Base-by-base conservation (phyloP, 2,329 filamentous ascomycete species). In the Penicillium sp. region DNA sequence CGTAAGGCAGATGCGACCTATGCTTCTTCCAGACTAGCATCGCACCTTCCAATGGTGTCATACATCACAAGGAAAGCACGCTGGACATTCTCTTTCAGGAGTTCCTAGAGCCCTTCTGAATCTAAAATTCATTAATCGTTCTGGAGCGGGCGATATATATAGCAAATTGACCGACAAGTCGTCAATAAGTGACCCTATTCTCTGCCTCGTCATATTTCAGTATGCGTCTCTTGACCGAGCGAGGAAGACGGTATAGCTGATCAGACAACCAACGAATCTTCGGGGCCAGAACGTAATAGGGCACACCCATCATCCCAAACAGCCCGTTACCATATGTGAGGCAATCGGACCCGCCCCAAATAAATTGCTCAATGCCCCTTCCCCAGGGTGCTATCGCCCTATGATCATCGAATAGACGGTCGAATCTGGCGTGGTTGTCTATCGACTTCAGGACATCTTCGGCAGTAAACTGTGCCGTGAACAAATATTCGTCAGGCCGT, bases 191-290 rank as follows among this genome's bases (percentile, higher is more conserved):
- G 15, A 15, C 15, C 9, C 46, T 46, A 17, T 46, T 11, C 46
- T 48, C 46, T 9, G 19, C 19, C 21, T 48, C 46, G 11, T 48
- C 46, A 26, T 48, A 48, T 5, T 48, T 26, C 21, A 48, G 19
- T 48, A 48, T 11, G 19, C 8, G 46, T 46, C 53, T 49, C 30
- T 48, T 49, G 6, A 49, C 21, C 15, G 30, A 41, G 17, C 46
- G 30, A 49, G 55, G 46, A 23, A 57, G 29, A 23, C n/a, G 30
- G 41, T 57, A 57, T 19, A 50, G 19, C 17, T 50, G 46, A 26
- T 57, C 45, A 11, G 49, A 21, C 11, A 57, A 45, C 15, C 21
- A 26, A 11, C 54, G n/a, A 23, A 45, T 48, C 8, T 17, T 29
- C 9, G 54, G 45, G n/a, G 38, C 13, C 3, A 23, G 15, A 15